Percentiles rank a stretch among this genome's conserved stretches.
Evolutionary conservation across 2,329 filamentous ascomycete species (phyloP).

Genomic region (Botryotinia calthae): DNA sequence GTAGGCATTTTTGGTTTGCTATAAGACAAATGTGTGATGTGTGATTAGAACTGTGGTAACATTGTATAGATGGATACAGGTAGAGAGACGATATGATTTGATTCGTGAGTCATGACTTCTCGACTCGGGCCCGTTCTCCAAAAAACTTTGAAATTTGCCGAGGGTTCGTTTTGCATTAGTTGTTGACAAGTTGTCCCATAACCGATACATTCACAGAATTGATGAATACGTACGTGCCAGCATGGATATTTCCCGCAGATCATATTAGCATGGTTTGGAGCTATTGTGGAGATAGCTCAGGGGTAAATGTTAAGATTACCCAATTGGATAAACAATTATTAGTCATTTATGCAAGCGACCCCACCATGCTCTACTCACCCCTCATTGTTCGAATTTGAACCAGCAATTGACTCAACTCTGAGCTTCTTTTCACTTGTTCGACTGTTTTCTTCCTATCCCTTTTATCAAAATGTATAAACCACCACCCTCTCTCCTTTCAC

Average conservation of each 20-base stretch:
- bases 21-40: neutral
- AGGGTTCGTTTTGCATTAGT: neutral
- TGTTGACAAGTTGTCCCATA: neutral
- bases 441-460: neutral
- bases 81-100: neutral
- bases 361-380: slow-evolving; percentile 8
- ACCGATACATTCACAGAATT: neutral
- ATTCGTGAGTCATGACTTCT: neutral
- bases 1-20: slow-evolving; percentile 8
- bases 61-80: neutral
- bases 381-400: neutral
- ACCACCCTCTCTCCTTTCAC: slow-evolving; percentile 13
- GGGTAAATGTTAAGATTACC: neutral
- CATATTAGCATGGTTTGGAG: neutral
- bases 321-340: neutral
- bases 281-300: neutral
- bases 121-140: neutral
- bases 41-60: neutral
- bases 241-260: neutral
- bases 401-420: slow-evolving; percentile 1
- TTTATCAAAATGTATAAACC: slow-evolving; percentile 12
- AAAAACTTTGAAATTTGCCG: neutral
- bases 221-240: neutral
- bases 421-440: neutral
- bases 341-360: slow-evolving; percentile 1